phyloP scores from a whole-genome alignment of 1,139 yeast genomes.

The Saccharomyces hybrid region DNA sequence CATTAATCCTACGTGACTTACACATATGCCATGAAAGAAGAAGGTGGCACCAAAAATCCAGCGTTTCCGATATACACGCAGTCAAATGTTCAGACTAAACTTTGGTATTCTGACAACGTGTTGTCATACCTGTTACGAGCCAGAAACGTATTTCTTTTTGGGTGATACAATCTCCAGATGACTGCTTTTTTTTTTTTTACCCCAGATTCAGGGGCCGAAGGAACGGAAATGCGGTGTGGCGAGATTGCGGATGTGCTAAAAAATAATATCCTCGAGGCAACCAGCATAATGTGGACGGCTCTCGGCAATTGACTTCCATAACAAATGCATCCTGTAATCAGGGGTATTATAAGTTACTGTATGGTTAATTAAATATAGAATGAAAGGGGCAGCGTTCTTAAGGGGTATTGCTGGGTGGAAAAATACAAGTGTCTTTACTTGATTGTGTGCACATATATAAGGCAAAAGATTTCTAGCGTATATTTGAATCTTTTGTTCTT shows the following conservation, averaged over 20 bases:
- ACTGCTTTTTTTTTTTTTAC: not conserved
- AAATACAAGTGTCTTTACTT: not conserved
- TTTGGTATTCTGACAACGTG: not conserved
- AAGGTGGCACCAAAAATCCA: not conserved
- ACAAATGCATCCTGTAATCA: not conserved
- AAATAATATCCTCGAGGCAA: not conserved
- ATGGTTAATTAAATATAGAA: not conserved
- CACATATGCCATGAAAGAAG: not conserved
- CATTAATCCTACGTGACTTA: not conserved
- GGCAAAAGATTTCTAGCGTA: not conserved
- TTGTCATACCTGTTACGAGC: not conserved
- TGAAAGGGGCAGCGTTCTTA: not conserved
- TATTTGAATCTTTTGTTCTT: not conserved
- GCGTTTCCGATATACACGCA: not conserved
- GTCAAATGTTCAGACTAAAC: not conserved
- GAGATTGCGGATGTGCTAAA: not conserved
- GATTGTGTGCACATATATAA: not conserved
- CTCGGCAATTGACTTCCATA: not conserved
- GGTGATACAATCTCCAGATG: not conserved
- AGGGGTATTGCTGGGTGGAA: not conserved
- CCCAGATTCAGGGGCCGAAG: constrained; percentile 1
- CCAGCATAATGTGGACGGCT: not conserved
- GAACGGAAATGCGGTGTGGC: not conserved
- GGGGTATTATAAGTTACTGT: not conserved
- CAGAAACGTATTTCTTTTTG: not conserved